phyloP scores from a whole-genome alignment of 345 rosid species.

The Tarenaya hassleriana region DNA sequence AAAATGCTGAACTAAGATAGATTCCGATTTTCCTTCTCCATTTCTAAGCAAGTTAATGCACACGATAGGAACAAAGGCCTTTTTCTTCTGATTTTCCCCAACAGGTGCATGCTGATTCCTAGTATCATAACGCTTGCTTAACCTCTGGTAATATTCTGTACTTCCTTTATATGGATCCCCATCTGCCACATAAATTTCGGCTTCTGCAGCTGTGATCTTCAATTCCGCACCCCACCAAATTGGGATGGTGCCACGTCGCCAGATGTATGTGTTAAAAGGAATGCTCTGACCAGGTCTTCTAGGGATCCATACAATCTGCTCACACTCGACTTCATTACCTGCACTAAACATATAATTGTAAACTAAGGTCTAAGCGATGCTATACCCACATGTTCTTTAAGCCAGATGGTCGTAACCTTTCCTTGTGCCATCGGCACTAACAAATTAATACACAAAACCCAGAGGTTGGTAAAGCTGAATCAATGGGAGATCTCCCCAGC shows the following conservation, averaged over 20 bases:
- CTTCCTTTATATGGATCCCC: constrained; percentile 93
- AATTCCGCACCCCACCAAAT: constrained; percentile 99
- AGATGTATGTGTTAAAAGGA: constrained; percentile 76
- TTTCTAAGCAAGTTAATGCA: constrained; percentile 84
- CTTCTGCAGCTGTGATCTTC: constrained; percentile 90
- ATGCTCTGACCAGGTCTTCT: constrained; percentile 63
- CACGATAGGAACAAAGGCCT: constrained; percentile 63
- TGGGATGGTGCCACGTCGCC: constrained; percentile 98
- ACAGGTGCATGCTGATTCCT: constrained; percentile 45
- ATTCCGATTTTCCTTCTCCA: constrained; percentile 90
- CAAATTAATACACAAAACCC: constrained; percentile 5
- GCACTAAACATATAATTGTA: constrained; percentile 32
- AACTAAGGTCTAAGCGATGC: constrained; percentile 29
- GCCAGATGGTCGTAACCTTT: constrained; percentile 14
- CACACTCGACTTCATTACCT: constrained; percentile 99
- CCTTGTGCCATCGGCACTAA: constrained; percentile 1
- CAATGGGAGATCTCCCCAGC: constrained; percentile 11
- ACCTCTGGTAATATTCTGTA: constrained; percentile 68
- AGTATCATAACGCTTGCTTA: constrained; percentile 81
- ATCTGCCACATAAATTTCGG: constrained; percentile 89
- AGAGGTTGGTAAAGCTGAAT: constrained; percentile 10
- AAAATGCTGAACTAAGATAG: constrained; percentile 87
- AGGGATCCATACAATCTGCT: constrained; percentile 94
- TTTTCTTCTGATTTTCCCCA: constrained; percentile 63
- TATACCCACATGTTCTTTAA: constrained; percentile 14